A percentile compares a stretch with the other conserved stretches of the same genome.
Conservation (phyloP, 306 rosid genomes). For the Pyrus bretschneideri region DNA sequence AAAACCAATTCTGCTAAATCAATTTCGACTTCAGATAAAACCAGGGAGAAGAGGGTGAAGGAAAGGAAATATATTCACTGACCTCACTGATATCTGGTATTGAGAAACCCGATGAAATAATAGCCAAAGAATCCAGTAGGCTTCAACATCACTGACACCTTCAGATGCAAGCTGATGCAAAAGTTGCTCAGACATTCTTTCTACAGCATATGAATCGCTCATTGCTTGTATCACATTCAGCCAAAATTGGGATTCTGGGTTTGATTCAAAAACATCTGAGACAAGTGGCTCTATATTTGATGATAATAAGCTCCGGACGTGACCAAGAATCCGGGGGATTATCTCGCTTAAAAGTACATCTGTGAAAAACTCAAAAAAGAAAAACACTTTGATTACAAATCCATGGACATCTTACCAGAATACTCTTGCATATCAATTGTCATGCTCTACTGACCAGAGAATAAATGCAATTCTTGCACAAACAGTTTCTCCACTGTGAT, state of each 20-base stretch:
- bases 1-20: not conserved
- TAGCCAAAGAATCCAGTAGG: conserved; percentile 86
- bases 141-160: conserved; percentile 62
- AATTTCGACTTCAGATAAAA: not conserved
- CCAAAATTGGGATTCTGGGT: conserved; percentile 60
- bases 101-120: conserved; percentile 46
- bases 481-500: conserved; percentile 1
- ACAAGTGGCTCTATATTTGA: conserved; percentile 30
- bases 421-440: not conserved
- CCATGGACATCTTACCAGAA: not conserved
- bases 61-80: conserved; percentile 19
- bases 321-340: conserved; percentile 42
- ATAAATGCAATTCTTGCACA: conserved; percentile 1
- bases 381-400: conserved; percentile 17
- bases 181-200: conserved; percentile 82
- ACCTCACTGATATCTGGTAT: conserved; percentile 64
- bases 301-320: conserved; percentile 40
- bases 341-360: conserved; percentile 66
- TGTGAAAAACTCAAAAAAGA: conserved; percentile 25
- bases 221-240: conserved; percentile 59
- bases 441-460: not conserved
- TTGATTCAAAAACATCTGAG: conserved; percentile 37
- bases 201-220: conserved; percentile 60
- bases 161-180: conserved; percentile 57
- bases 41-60: not conserved